Evolutionary conservation across 176 grass and related monocot species (phyloP).

Genomic region (Canna indica): DNA sequence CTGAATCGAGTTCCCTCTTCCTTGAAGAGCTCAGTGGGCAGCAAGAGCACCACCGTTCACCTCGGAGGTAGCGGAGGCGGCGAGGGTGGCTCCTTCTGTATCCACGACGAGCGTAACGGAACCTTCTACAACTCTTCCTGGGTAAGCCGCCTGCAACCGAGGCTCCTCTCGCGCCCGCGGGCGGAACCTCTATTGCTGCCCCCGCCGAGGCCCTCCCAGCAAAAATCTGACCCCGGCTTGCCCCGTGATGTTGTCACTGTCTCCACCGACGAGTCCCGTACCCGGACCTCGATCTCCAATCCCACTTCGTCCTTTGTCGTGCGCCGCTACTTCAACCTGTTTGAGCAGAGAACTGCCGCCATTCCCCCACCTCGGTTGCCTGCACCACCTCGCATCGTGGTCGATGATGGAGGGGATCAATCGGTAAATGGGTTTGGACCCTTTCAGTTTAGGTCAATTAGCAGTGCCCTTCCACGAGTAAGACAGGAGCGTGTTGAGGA

Average conservation of each 20-base stretch:
- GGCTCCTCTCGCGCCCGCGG: neutral
- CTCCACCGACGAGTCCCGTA: constrained; percentile 21
- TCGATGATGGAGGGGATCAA: neutral
- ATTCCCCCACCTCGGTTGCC: no score
- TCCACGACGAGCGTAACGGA: neutral
- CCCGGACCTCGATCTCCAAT: neutral
- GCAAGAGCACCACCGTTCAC: constrained; percentile 14
- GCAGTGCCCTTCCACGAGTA: neutral
- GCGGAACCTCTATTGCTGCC: neutral
- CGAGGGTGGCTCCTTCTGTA: neutral
- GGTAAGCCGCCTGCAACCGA: constrained; percentile 20
- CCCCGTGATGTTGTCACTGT: neutral
- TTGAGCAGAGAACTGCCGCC: neutral
- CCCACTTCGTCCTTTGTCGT: neutral
- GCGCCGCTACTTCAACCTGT: neutral
- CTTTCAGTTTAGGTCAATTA: constrained; percentile 18
- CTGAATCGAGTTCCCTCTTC: neutral
- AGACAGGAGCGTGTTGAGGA: neutral
- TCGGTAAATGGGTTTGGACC: constrained; percentile 16
- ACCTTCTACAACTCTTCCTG: constrained; percentile 8
- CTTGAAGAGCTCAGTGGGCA: constrained; percentile 22
- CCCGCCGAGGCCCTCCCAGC: neutral
- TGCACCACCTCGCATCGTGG: neutral
- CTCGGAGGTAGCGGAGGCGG: neutral
- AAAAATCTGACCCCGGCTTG: neutral